These are phyloP conservation scores for Agastache rugosa DNA, from an alignment of 257 asterid genomes.

Conservation along the genomic window DNA sequence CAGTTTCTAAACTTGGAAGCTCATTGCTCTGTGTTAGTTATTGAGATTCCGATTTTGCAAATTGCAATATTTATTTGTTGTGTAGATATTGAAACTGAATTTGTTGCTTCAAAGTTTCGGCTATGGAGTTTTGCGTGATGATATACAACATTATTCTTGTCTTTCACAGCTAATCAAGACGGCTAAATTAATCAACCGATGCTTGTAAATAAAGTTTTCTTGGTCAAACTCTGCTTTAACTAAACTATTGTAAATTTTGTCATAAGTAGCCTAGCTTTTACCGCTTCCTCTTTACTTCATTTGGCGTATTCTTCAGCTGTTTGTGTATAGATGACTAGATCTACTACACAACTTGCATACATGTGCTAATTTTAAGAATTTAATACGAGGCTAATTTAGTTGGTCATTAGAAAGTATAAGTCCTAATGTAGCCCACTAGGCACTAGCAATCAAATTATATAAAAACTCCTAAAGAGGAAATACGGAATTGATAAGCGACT, in stretches of 20 bases:
- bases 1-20: no score
- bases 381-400: no score
- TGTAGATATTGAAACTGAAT: background rate
- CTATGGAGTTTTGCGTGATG: background rate
- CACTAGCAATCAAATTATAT: no score
- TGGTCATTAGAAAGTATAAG: no score
- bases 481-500: no score
- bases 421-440: no score
- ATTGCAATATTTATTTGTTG: background rate
- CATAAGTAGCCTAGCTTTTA: conserved; percentile 19
- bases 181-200: conserved; percentile 29
- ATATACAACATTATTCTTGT: background rate
- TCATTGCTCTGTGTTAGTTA: background rate
- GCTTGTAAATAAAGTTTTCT: conserved; percentile 40
- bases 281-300: conserved; percentile 15
- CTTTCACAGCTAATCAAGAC: conserved; percentile 8
- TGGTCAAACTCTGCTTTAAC: conserved; percentile 8
- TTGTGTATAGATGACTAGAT: background rate
- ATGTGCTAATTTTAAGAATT: background rate
- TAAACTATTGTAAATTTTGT: conserved; percentile 5
- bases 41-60: conserved; percentile 10
- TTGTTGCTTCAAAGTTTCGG: background rate
- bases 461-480: no score
- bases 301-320: background rate
- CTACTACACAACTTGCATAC: background rate